These are phyloP conservation scores for Phoenix dactylifera DNA, from an alignment of 176 grass and related monocot species.

Conservation along the genomic window DNA sequence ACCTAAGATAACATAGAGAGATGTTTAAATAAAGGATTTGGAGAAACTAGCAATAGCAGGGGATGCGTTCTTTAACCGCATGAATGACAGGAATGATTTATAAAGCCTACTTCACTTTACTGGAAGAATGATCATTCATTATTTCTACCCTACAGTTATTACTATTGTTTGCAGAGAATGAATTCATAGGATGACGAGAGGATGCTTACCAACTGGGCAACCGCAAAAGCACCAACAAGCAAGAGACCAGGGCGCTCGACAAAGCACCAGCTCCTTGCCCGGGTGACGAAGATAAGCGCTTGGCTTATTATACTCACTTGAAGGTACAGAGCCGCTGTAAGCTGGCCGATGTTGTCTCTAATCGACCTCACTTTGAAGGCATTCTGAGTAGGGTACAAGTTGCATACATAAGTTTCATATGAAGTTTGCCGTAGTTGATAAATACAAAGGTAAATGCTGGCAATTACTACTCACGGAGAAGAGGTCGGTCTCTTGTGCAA, in stretches of 20 bases:
- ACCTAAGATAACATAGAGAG: too few relatives aligned
- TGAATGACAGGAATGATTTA: too few relatives aligned
- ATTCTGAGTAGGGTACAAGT: constrained; percentile 11
- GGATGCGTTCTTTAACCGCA: too few relatives aligned
- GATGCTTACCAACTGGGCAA: constrained; percentile 35
- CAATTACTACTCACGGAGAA: constrained; percentile 39
- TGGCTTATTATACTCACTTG: constrained; percentile 85
- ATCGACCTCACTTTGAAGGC: constrained; percentile 43
- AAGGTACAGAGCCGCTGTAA: constrained; percentile 62
- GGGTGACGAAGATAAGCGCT: constrained; percentile 70
- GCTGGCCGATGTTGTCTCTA: constrained; percentile 19
- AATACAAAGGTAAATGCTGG: too few relatives aligned
- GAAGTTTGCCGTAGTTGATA: too few relatives aligned
- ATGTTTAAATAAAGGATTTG: too few relatives aligned
- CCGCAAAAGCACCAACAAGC: constrained; percentile 35
- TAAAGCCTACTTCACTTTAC: too few relatives aligned
- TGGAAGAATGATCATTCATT: too few relatives aligned
- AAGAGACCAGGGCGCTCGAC: constrained; percentile 45
- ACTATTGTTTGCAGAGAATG: too few relatives aligned
- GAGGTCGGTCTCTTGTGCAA: constrained; percentile 34
- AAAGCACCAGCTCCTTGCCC: constrained; percentile 50
- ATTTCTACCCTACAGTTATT: too few relatives aligned
- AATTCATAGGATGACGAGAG: not conserved
- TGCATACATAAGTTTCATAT: too few relatives aligned
- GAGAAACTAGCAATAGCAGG: too few relatives aligned